Base-by-base conservation (phyloP, 2,329 filamentous ascomycete genomes). In the Phialocephala subalpina region DNA sequence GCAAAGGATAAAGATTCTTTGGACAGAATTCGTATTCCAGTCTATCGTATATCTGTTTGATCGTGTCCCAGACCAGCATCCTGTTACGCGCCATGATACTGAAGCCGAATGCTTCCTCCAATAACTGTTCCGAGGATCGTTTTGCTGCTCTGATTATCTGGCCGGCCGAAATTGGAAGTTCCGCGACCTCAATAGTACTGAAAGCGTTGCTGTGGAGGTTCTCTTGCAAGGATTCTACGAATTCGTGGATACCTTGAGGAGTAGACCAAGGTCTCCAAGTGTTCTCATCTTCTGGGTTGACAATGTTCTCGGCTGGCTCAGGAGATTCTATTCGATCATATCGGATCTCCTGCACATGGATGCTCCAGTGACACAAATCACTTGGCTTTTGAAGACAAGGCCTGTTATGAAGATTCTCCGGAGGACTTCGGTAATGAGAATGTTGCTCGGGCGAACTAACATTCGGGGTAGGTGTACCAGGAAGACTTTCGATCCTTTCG, bases 61-160 rank as follows among this genome's bases (percentile, higher is more conserved):
- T 16, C 49, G 70, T 49, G 2, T 65, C 27, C 1, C 20, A 9
- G 3, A 75, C 2, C 9, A 76, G 62, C 0, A 65, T 62, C 12
- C 33, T 2, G 45, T 75, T 77, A 18, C 74, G 66, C 22, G 66
- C 67, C 70, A 76, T 74, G 55, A 77, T 74, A 49, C 56, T 66
- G 60, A 76, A 77, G 7, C 69, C 73, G 36, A 76, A 64, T 18
- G 72, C 64, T 61, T 77, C 74, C 36, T 67, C 18, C 1, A 74
- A 58, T 20, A 76, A 62, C 45, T 74, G 68, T 2, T 71, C 55
- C 8, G 69, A 68, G 25, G 72, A 71, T 33, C 47, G 53, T 35
- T 65, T 40, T 25, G 68, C 64, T 16, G 73, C 71, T 63, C 60
- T 70, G n/a, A 64, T 67, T 35, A 76, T 66, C 22, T 73, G 68